Base-by-base conservation (phyloP, 331 rosid genomes). In the Pyrus hybrid region DNA sequence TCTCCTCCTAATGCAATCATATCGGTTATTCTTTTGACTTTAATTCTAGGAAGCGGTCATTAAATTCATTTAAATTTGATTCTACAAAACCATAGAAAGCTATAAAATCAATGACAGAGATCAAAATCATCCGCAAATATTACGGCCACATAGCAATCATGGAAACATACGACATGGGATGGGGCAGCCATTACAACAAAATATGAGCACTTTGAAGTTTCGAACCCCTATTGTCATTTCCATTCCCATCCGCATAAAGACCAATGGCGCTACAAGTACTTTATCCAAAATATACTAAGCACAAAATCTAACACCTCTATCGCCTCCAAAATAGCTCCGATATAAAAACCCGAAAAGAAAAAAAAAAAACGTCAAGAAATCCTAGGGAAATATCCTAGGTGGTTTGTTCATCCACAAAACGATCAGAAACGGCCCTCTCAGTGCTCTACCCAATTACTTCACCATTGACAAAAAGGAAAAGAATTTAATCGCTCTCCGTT, bases 371-470 rank as follows among this genome's bases (percentile, higher is more conserved):
- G 26, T 13, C 29, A 18, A 32, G 35, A 74, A 71, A 72, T 54
- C 72, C 88, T 82, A 63, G 22, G 68, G 41, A 76, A 41, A 85
- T 69, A 77, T 72, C 49, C 53, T 70, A n/a, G 68, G 73, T 63
- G 76, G 29, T 5, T 51, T 21, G 70, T 83, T 82, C 85, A 56
- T 71, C 79, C 79, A 35, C 72, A 66, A 79, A 82, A 13, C 77
- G 61, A 70, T 73, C 58, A 20, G 41, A 76, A 83, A 72, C 43
- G 26, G 12, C 61, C 80, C 71, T 77, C 82, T 66, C 25, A 76
- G 82, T 76, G 77, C 77, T n/a, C n/a, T 74, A 63, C 57, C 56
- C 71, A 58, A 81, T 70, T 71, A 76, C 74, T 82, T 69, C 60
- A 51, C 73, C 30, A 73, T 23, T 78, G 60, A 66, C 70, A 35